Evolutionary conservation across 2,329 filamentous ascomycete genomes (phyloP).

Genomic region (Ophiosphaerella korrae): DNA sequence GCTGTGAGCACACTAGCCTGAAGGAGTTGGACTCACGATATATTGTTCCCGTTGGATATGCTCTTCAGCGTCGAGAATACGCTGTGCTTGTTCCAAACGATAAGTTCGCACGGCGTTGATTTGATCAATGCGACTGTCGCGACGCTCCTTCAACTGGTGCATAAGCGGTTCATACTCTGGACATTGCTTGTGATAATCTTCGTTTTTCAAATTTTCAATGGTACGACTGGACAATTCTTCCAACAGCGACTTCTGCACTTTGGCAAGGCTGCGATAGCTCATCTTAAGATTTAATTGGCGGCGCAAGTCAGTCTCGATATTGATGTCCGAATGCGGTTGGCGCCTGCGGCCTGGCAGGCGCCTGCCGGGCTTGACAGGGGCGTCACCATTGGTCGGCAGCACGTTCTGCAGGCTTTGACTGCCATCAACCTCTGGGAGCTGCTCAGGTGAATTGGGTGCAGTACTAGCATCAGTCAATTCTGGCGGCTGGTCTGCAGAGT

Average conservation of each 20-base stretch:
- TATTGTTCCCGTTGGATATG: constrained; percentile 45
- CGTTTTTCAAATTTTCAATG: constrained; percentile 62
- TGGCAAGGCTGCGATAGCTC: constrained; percentile 66
- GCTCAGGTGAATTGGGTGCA: constrained; percentile 43
- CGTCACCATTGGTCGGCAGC: constrained; percentile 43
- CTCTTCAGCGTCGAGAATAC: constrained; percentile 41
- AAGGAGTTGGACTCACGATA: constrained; percentile 30
- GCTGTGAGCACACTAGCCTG: neutral
- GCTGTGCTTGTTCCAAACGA: constrained; percentile 45
- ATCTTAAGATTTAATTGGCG: constrained; percentile 71
- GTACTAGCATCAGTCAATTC: constrained; percentile 46
- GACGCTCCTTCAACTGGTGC: constrained; percentile 57
- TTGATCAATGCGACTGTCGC: constrained; percentile 47
- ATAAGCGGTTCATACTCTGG: constrained; percentile 60
- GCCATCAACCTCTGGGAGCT: constrained; percentile 39
- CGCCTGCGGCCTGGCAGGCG: constrained; percentile 52
- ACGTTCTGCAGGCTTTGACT: constrained; percentile 41
- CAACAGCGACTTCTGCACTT: constrained; percentile 66
- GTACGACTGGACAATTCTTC: constrained; percentile 68
- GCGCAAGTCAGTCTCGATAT: constrained; percentile 54
- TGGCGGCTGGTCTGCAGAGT: constrained; percentile 39
- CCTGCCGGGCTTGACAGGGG: constrained; percentile 42
- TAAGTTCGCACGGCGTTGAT: constrained; percentile 46
- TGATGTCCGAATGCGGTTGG: constrained; percentile 53
- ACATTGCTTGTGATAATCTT: constrained; percentile 59